Base-by-base conservation (phyloP, 352 stramenopile species). In the Phytopythium chamaehyphon region DNA sequence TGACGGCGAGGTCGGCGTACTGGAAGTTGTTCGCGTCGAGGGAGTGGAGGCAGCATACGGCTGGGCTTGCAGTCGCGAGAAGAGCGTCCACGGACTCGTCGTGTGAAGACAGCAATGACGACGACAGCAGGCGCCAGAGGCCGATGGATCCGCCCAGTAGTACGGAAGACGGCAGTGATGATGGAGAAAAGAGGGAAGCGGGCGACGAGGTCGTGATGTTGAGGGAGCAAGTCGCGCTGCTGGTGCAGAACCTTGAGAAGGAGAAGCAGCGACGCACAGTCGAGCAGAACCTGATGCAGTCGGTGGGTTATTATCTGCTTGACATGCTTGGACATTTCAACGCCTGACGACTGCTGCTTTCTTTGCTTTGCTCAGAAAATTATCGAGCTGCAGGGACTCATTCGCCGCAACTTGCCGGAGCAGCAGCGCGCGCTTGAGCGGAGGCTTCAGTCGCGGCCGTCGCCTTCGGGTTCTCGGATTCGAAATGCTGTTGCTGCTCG, bases 261-360 rank as follows among this genome's bases (percentile, higher is more conserved):
- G 78, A 89, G 59, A 84, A 84, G 62, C 86, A 86, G 54, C 69
- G 72, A 8, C 78, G 78, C 40, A 64, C 72, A 4, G 61, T 62
- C 8, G 78, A 89, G 42, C 76, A 87, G 44, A 73, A 84, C 16
- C 69, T 83, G 49, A 87, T 87, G 73, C 73, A 89, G 52, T 66
- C 68, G 21, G 74, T 85, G 64, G 53, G 58, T 50, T 19, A 39
- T 3, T 14, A 36, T 12, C 48, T 39, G 16, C 6, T 12, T 15
- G 16, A 54, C 33, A 44, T 47, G 22, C 24, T 21, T 36, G 3
- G 19, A 16, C 14, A 9, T 21, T 2, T 3, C 9, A 24, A n/a
- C 8, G 14, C 21, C 19, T 5, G 19, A 24, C 24, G 28, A 23
- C 23, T 42, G 18, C 15, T 16, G 16, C 11, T 21, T 8, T 31